Conservation (phyloP, 1,284 basidiomycete genomes). For the Clitocybe nebularis region DNA sequence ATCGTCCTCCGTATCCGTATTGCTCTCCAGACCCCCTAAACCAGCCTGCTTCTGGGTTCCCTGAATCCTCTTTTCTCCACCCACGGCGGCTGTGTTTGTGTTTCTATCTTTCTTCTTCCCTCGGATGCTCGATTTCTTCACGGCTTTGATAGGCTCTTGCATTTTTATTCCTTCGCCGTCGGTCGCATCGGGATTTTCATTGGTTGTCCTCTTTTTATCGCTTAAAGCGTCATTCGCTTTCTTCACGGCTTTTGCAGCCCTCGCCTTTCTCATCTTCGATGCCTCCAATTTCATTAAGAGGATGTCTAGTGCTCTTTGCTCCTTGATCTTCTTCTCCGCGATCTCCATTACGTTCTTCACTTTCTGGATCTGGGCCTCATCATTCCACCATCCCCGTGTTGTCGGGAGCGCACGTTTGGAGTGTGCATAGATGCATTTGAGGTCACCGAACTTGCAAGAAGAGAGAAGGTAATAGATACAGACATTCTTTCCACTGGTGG, state of each 20-base stretch:
- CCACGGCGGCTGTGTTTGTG: neutral
- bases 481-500: conserved; percentile 34
- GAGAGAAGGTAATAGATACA: conserved; percentile 34
- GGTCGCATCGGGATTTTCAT: too few species aligned
- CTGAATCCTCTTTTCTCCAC: too few species aligned
- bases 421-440: conserved; percentile 34
- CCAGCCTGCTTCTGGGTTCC: too few species aligned
- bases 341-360: conserved; percentile 29
- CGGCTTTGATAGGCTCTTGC: neutral
- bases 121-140: conserved; percentile 1
- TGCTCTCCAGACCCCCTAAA: too few species aligned
- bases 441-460: conserved; percentile 32
- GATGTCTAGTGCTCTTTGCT: conserved; percentile 22
- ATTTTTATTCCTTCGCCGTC: conserved; percentile 9
- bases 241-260: conserved; percentile 4
- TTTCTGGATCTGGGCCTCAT: conserved; percentile 22
- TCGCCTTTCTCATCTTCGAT: conserved; percentile 5
- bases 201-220: too few species aligned
- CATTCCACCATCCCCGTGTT: conserved; percentile 29
- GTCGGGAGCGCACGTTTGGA: conserved; percentile 25
- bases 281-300: conserved; percentile 17
- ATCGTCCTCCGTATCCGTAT: conserved; percentile 7
- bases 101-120: neutral
- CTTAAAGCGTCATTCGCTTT: too few species aligned
- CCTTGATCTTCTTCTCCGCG: conserved; percentile 26